Evolutionary conservation across 345 rosid genomes (phyloP), one percentile per base, ranked within the genome.

Genomic region (Carallia brachiata): DNA sequence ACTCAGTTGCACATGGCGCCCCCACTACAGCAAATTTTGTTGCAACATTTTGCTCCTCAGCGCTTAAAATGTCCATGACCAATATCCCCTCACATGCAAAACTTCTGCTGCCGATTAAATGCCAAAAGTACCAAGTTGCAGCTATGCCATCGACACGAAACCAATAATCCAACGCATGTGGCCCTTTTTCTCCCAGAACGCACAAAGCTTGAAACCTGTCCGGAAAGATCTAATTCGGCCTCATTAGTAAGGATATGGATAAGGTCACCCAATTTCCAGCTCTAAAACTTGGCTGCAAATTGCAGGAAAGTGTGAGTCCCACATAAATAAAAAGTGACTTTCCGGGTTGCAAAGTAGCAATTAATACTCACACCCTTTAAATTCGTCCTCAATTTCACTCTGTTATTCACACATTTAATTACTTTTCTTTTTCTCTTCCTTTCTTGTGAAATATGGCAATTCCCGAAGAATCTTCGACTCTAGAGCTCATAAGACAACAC

Each of bases 401-500:
- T 23, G 59, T 55, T 55, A 7, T 55, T 55, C 59, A 2, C 13
- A n/a, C 8, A 8, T 17, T 23, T 19, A 23, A 8, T 2, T 7
- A 12, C 4, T 15, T 23, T 55, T 55, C 3, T 7, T 56, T 30
- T 2, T 5, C 4, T 27, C 13, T 17, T n/a, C 34, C 10, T 34
- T 37, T 66, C 44, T 65, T 39, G 23, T 12, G 7, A 0, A 54
- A 37, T 48, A 86, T 86, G 88, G 70, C 71, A 4, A 74, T 76
- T 30, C 28, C 72, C 2, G 81, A 82, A 28, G 90, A 84, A 52
- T 72, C 77, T 60, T 72, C 79, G 39, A 70, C 65, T 31, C 50
- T 81, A 36, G 90, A 88, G 8, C 73, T 82, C 65, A 79, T 85
- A 15, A 79, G 77, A n/a, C 83, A 86, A 30, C 81, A 85, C 65